phyloP scores from a whole-genome alignment of 1,284 basidiomycete genomes.

The Rhodofomes roseus region DNA sequence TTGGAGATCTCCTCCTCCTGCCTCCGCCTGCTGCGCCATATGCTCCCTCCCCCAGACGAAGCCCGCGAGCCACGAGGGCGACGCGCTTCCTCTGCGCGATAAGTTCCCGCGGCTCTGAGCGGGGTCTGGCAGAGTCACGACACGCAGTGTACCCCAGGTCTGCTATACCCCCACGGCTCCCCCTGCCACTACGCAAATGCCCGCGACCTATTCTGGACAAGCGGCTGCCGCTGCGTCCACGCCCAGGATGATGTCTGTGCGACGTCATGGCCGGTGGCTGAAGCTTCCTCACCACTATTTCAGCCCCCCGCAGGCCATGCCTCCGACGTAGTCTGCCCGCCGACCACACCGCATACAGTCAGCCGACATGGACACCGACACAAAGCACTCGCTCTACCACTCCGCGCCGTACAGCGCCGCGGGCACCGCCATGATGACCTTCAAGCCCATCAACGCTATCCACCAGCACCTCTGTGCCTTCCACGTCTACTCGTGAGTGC shows the following conservation, averaged over 20 bases:
- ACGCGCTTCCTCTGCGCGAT: too few relatives aligned
- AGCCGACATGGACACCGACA: constrained; percentile 21
- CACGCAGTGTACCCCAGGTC: too few relatives aligned
- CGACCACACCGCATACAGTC: background rate
- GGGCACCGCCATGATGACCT: constrained; percentile 39
- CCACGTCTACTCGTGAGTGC: constrained; percentile 33
- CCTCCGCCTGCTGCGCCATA: too few relatives aligned
- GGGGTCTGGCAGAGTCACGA: too few relatives aligned
- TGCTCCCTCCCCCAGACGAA: too few relatives aligned
- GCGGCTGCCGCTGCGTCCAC: background rate
- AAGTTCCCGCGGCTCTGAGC: too few relatives aligned
- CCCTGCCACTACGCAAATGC: too few relatives aligned
- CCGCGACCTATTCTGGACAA: background rate
- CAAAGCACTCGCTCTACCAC: constrained; percentile 26
- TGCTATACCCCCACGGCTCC: too few relatives aligned
- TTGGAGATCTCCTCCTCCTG: too few relatives aligned
- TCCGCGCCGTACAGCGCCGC: constrained; percentile 27
- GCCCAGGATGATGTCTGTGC: constrained; percentile 3
- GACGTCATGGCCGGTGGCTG: constrained; percentile 9
- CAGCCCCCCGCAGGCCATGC: background rate
- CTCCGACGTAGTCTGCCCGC: too few relatives aligned
- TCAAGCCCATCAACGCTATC: constrained; percentile 41
- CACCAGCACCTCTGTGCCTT: constrained; percentile 49
- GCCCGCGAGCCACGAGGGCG: too few relatives aligned
- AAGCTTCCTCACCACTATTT: background rate